phyloP scores from a whole-genome alignment of 495 filamentous ascomycete genomes.

The Neurospora tetraspora region DNA sequence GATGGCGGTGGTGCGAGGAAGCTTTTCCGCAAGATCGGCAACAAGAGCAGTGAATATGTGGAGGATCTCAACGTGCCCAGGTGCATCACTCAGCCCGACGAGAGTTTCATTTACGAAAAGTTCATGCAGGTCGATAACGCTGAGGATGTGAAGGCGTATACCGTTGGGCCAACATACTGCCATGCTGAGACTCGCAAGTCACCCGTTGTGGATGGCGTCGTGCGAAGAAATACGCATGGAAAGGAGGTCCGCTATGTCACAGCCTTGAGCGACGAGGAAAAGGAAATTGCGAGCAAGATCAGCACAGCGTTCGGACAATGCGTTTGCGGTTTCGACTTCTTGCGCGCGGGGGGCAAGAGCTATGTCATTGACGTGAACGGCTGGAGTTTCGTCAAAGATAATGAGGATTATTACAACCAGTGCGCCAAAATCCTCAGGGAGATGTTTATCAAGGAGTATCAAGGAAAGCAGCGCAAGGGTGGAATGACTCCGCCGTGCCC shows the following conservation, averaged over 20 bases:
- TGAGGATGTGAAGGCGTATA: slow-evolving; percentile 98
- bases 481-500: slow-evolving; percentile 33
- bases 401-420: slow-evolving; percentile 95
- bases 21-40: slow-evolving; percentile 92
- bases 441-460: slow-evolving; percentile 64
- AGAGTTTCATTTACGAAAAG: slow-evolving; percentile 92
- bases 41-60: slow-evolving; percentile 95
- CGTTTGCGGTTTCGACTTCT: slow-evolving; percentile 93
- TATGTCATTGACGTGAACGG: slow-evolving; percentile 99
- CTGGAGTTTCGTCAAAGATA: slow-evolving; percentile 99
- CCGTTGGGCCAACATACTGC: slow-evolving; percentile 85
- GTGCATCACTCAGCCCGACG: slow-evolving; percentile 62
- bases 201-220: slow-evolving; percentile 91
- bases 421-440: slow-evolving; percentile 76
- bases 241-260: slow-evolving; percentile 97
- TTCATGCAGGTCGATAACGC: slow-evolving; percentile 93
- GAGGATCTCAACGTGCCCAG: slow-evolving; percentile 62
- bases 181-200: slow-evolving; percentile 96
- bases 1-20: slow-evolving; percentile 80
- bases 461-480: slow-evolving; percentile 35
- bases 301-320: slow-evolving; percentile 86
- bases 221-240: slow-evolving; percentile 89
- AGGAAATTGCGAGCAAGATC: slow-evolving; percentile 78
- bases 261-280: slow-evolving; percentile 68
- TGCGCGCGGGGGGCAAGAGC: slow-evolving; percentile 77